Evolutionary conservation across 2,329 filamentous ascomycete genomes (phyloP), one percentile per base, ranked within the genome.

Genomic region (Phialophora expanda): DNA sequence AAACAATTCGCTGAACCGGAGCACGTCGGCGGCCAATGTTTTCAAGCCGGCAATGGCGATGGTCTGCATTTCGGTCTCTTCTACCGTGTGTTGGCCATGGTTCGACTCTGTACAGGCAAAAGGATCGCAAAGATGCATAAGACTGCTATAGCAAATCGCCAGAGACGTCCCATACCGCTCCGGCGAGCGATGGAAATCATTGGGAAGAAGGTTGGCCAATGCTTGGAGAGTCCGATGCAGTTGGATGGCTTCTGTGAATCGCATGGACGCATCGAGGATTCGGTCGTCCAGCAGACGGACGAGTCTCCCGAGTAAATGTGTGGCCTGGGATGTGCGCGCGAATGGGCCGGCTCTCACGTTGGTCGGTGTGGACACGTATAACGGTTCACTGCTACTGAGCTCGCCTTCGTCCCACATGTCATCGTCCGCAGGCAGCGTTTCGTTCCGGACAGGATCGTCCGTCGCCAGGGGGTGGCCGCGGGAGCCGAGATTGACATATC

Each of bases 261-360:
- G 71, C 68, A 75, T 74, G 22, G 74, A 67, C 2, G 72, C 24
- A 14, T 77, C 73, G 17, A 74, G 61, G 3, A 62, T 61, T 24
- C 62, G 65, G 57, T 78, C 76, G 56, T 77, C 73, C 32, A 74
- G 61, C 44, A 77, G 72, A 1, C 70, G 65, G 14, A 77, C 61
- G 2, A 77, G 72, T 59, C 75, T 74, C 1, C 77, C 76, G 1
- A 77, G 67, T 9, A 78, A 66, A 62, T 77, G 75, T 14, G 68
- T 68, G n/a, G 75, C 75, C 65, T 78, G 77, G 55, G 75, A 76
- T 5, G 74, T 74, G 32, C 76, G 68, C 2, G 76, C 75, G 69
- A 76, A 78, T 9, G 75, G 69, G 14, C 73, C 71, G 4, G 73
- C 76, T 48, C 56, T 58, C n/a, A 72, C 64, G 26, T 63, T 67